Percentiles rank a stretch among this genome's conserved stretches.
Conservation (phyloP, 2,329 filamentous ascomycete genomes). For the Xylaria polymorpha region DNA sequence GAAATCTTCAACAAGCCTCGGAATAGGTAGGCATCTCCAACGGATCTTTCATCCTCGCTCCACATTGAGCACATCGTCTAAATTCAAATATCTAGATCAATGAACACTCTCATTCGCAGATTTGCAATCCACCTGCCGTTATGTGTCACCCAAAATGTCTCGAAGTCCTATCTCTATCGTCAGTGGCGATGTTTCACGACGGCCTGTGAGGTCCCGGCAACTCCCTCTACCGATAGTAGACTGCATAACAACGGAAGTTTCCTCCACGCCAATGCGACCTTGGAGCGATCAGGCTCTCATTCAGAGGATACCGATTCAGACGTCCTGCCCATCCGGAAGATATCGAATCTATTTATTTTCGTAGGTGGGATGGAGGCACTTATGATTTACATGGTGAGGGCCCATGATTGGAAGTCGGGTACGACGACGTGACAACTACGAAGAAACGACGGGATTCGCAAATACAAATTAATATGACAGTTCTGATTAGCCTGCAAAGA, state of each 20-base stretch:
- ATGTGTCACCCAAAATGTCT: constrained; percentile 16
- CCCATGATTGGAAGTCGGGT: constrained; percentile 33
- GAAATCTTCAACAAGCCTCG: background rate
- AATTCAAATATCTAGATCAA: background rate
- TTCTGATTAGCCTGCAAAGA: constrained; percentile 32
- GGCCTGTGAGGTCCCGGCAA: constrained; percentile 26
- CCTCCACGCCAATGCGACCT: constrained; percentile 30
- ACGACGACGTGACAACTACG: constrained; percentile 29
- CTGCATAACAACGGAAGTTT: constrained; percentile 22
- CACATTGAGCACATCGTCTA: constrained; percentile 4
- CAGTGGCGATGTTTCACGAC: constrained; percentile 23
- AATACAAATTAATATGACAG: constrained; percentile 30
- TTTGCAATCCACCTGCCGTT: constrained; percentile 21
- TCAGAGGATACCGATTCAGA: constrained; percentile 13
- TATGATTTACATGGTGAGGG: constrained; percentile 14
- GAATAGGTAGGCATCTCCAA: constrained; percentile 2
- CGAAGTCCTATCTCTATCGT: constrained; percentile 8
- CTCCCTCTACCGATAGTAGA: constrained; percentile 15
- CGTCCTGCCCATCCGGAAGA: constrained; percentile 33
- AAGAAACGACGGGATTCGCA: constrained; percentile 31
- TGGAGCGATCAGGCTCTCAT: constrained; percentile 26
- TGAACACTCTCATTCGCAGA: constrained; percentile 1
- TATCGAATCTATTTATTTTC: constrained; percentile 32
- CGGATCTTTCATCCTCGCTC: constrained; percentile 5
- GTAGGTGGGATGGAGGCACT: constrained; percentile 24